Base-by-base conservation (phyloP, 2,329 filamentous ascomycete species). In the Phyllosticta ampelicida region DNA sequence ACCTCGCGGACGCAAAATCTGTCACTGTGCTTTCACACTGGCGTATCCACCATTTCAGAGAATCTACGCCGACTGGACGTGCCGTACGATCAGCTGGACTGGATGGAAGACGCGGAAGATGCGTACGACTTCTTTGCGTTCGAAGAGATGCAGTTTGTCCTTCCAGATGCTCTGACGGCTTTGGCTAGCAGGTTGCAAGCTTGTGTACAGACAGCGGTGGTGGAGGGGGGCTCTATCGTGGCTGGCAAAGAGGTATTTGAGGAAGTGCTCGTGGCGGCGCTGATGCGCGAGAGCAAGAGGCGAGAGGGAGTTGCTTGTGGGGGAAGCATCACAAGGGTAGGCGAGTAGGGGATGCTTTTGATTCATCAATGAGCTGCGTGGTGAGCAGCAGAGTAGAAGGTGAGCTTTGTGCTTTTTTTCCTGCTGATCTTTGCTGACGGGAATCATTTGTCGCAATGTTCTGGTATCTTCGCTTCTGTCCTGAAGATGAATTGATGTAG, bases 1-100 rank as follows among this genome's bases (percentile, higher is more conserved):
- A 66, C 65, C 9, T 62, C 60, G 29, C 62, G 62, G 1, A 64
- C 63, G n/a, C 70, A 73, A 10, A 55, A 65, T 20, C 6, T 69
- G 4, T 26, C 13, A 6, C 19, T 59, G 9, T 26, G 28, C 1
- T 9, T 53, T 1, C 3, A 6, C 19, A 8, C 50, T 16, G 21
- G 16, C 36, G 6, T 44, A 6, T 8, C 11, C 16, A n/a, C 13
- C 36, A 44, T 44, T 8, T 16, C 36, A 8, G 36, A 16, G 16
- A n/a, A 44, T 44, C 5, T n/a, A 16, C 3, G 36, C 11, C n/a
- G 13, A n/a, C 36, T 44, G 4, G 36, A 44, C 16, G 13, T 16
- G 16, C 13, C 16, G 16, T n/a, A n/a, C 13, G 36, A 44, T n/a
- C 13, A n/a, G 13, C 36, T n/a, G 2, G 36, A 44, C 36, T 44